Conservation (phyloP, 2,329 filamentous ascomycete species). For the Periconia sp. region DNA sequence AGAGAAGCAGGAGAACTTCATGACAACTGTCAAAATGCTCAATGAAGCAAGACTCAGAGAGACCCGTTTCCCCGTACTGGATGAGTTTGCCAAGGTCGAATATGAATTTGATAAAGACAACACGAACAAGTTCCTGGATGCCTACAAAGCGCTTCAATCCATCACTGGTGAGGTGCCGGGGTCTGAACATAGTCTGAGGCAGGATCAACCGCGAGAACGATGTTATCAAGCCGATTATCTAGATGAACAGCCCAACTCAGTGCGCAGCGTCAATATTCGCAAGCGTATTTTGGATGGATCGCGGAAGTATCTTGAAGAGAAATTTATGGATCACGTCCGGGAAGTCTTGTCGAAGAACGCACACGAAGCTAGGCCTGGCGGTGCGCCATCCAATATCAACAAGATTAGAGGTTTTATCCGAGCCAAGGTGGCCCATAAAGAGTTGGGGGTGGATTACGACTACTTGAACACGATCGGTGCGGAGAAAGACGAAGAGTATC, state of each 20-base stretch:
- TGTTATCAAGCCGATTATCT: conserved; percentile 77
- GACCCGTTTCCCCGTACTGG: conserved; percentile 70
- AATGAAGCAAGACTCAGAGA: conserved; percentile 72
- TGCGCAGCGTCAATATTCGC: conserved; percentile 66
- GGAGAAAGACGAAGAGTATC: conserved; percentile 64
- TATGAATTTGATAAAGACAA: conserved; percentile 70
- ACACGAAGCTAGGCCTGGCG: conserved; percentile 84
- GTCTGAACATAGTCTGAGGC: conserved; percentile 53
- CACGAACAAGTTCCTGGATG: conserved; percentile 74
- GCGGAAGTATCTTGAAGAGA: conserved; percentile 75
- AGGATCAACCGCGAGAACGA: conserved; percentile 71
- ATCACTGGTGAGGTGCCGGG: conserved; percentile 74
- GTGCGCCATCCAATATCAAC: conserved; percentile 82
- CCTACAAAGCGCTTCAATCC: conserved; percentile 77
- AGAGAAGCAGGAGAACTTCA: conserved; percentile 81
- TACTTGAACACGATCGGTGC: conserved; percentile 72
- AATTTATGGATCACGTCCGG: conserved; percentile 79
- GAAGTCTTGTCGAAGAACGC: conserved; percentile 78
- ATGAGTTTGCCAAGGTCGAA: conserved; percentile 76
- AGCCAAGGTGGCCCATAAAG: conserved; percentile 75
- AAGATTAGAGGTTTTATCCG: conserved; percentile 93
- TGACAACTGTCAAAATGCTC: conserved; percentile 75
- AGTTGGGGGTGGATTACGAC: conserved; percentile 78
- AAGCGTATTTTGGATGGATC: conserved; percentile 81
- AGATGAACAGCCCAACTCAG: conserved; percentile 69